Percentiles rank a stretch among this genome's conserved stretches.
These are phyloP conservation scores for Neospermospora avenae DNA, from an alignment of 2,329 filamentous ascomycete species.

Conservation along the genomic window DNA sequence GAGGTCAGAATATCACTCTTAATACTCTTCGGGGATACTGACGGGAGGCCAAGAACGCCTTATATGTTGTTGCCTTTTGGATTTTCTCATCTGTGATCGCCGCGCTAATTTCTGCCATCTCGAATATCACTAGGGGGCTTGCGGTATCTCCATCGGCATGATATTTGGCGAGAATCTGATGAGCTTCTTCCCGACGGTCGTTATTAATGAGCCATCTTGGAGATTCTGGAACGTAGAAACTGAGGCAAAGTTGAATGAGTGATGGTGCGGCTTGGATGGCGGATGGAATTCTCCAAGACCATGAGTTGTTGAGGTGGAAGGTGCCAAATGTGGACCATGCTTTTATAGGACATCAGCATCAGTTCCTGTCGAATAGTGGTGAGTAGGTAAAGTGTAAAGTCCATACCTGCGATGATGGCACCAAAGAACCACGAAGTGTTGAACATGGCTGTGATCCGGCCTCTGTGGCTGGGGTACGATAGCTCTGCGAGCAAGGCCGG, in stretches of 20 bases:
- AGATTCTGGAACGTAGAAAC: conserved; percentile 47
- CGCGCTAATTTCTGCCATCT: conserved; percentile 31
- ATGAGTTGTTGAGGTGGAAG: conserved; percentile 38
- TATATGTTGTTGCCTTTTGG: too few species aligned
- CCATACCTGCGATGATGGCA: too few species aligned
- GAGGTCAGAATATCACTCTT: too few species aligned
- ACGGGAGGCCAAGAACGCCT: too few species aligned
- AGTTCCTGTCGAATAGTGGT: too few species aligned
- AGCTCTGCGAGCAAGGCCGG: not conserved
- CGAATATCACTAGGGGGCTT: conserved; percentile 23
- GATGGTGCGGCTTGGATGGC: conserved; percentile 43
- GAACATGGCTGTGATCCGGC: not conserved
- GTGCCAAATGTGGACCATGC: conserved; percentile 41
- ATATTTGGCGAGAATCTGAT: conserved; percentile 48
- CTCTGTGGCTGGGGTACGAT: not conserved
- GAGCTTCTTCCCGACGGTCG: conserved; percentile 49
- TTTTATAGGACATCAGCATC: too few species aligned
- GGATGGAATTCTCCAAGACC: conserved; percentile 23
- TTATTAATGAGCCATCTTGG: conserved; percentile 49
- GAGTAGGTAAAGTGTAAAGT: too few species aligned
- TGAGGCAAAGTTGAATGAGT: not conserved
- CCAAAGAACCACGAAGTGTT: too few species aligned
- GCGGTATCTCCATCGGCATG: conserved; percentile 45
- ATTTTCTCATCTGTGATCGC: conserved; percentile 28
- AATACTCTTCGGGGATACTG: too few species aligned